phyloP scores from a whole-genome alignment of 495 filamentous ascomycete genomes.

The Neurospora sublineolata region DNA sequence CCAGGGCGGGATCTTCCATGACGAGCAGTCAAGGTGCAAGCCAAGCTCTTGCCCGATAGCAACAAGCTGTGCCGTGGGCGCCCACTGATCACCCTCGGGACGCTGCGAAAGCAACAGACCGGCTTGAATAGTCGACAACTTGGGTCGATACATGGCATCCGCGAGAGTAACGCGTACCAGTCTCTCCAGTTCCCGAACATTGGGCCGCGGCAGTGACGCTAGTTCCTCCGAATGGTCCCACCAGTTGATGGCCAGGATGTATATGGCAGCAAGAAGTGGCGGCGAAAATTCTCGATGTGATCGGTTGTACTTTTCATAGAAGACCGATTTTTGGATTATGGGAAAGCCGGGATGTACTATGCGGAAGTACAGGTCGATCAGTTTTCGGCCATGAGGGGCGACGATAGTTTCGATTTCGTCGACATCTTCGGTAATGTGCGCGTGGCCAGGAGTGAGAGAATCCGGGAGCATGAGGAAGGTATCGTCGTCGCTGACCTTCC shows the following conservation, averaged over 20 bases:
- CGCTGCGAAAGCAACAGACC: slow-evolving; percentile 81
- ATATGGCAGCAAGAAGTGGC: slow-evolving; percentile 76
- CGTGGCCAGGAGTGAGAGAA: slow-evolving; percentile 46
- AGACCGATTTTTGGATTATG: slow-evolving; percentile 76
- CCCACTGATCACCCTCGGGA: slow-evolving; percentile 75
- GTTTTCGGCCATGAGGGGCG: slow-evolving; percentile 62
- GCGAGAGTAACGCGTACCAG: slow-evolving; percentile 61
- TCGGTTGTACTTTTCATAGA: slow-evolving; percentile 71
- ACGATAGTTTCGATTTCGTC: slow-evolving; percentile 76
- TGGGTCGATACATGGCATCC: slow-evolving; percentile 70
- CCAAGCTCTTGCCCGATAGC: slow-evolving; percentile 74
- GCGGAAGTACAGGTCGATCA: slow-evolving; percentile 81
- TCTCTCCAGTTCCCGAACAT: slow-evolving; percentile 64
- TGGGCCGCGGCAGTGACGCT: slow-evolving; percentile 52
- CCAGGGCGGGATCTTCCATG: slow-evolving; percentile 81
- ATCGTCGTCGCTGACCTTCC: slow-evolving; percentile 70
- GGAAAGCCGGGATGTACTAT: slow-evolving; percentile 85
- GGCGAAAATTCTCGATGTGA: slow-evolving; percentile 71
- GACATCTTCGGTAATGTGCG: slow-evolving; percentile 51
- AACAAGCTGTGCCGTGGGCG: slow-evolving; percentile 74
- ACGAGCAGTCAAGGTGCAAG: slow-evolving; percentile 75
- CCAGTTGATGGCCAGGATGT: slow-evolving; percentile 83
- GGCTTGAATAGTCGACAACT: slow-evolving; percentile 87
- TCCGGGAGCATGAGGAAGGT: slow-evolving; percentile 76
- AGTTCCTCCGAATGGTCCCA: slow-evolving; percentile 65